These are phyloP conservation scores for Arbutus unedo DNA, from an alignment of 148 eudicot species.

Conservation along the genomic window DNA sequence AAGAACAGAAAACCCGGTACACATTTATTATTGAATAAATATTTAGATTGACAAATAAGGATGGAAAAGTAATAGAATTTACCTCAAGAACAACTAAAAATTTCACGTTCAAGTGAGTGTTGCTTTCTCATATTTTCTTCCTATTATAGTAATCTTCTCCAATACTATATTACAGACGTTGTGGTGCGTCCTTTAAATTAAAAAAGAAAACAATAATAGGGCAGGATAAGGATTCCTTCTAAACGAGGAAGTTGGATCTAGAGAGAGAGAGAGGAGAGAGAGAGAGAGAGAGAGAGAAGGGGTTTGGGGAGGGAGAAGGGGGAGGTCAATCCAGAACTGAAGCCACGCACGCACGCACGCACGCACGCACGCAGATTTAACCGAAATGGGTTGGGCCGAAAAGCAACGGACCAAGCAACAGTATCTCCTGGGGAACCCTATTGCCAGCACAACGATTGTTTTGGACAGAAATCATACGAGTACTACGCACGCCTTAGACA, in stretches of 20 bases:
- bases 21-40: background rate
- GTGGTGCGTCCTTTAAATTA: too few relatives aligned
- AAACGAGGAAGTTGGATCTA: slow-evolving; percentile 23
- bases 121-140: slow-evolving; percentile 5
- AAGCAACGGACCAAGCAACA: background rate
- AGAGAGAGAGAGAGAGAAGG: slow-evolving; percentile 14
- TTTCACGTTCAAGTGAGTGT: slow-evolving; percentile 15
- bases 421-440: background rate
- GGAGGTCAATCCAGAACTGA: background rate
- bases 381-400: slow-evolving; percentile 9
- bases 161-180: too few relatives aligned
- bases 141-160: background rate
- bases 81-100: slow-evolving; percentile 21
- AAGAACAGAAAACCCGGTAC: background rate
- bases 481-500: too few relatives aligned
- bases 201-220: background rate
- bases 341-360: background rate
- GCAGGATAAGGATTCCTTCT: slow-evolving; percentile 18
- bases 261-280: slow-evolving; percentile 16
- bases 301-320: background rate
- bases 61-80: slow-evolving; percentile 14
- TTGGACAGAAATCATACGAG: background rate
- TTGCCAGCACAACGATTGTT: background rate
- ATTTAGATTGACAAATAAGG: background rate
- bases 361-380: slow-evolving; percentile 16